Evolutionary conservation across 2,329 filamentous ascomycete species (phyloP), one percentile per base, ranked within the genome.

Genomic region (Phymatotrichopsis omnivora): DNA sequence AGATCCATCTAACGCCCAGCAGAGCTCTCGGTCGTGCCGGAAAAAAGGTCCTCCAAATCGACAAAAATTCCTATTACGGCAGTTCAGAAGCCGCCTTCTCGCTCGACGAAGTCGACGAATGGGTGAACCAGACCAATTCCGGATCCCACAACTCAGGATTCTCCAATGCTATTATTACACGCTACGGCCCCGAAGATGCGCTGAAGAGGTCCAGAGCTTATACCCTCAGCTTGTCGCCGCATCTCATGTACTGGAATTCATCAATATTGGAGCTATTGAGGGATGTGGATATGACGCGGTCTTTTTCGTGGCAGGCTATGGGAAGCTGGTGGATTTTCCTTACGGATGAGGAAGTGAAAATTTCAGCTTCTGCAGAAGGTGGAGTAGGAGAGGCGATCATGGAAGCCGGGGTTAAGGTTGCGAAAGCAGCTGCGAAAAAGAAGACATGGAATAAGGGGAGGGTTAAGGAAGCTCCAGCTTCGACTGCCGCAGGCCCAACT

Each of bases 31-130:
- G 47, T 10, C 52, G 57, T 25, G 57, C 57, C 4, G 50, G 51
- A 3, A 55, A 55, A 44, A 43, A 45, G 12, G 51, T 59, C 25
- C 49, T 59, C 23, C 56, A 59, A 11, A 20, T 57, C 32, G 57
- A 59, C 25, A 31, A 20, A n/a, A 57, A 56, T 22, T 11, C 25
- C 12, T 56, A 57, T 38, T 59, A 59, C 27, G 57, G 57, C 17
- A 34, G 42, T 14, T 23, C 42, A 22, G 52, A 52, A 10, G 49
- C 56, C 6, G 54, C 55, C 7, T 55, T 59, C 31, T 53, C 53
- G 2, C 37, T 53, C 14, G 29, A 51, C 7, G 57, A 59, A 28
- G 33, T 52, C 1, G 33, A 51, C 20, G 11, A 39, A n/a, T 58
- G 56, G 56, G 52, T 27, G 4, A 24, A 16, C 7, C 38, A 29